Evolutionary conservation across 2,329 filamentous ascomycete genomes (phyloP), one percentile per base, ranked within the genome.

Genomic region (Neofusicoccum parvum): DNA sequence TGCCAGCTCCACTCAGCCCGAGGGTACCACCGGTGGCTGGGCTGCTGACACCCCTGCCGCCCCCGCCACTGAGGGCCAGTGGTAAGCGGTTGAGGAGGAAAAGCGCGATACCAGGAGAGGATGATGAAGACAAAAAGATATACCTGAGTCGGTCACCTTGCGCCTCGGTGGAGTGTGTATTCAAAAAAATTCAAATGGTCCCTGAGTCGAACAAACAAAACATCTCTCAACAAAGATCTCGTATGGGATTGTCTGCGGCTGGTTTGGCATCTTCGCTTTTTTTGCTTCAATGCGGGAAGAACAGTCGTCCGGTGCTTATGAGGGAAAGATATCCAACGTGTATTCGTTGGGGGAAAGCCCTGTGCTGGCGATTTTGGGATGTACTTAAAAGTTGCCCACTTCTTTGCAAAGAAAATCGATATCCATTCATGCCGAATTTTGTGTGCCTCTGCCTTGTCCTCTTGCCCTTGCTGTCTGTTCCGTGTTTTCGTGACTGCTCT

Each of bases 311-410:
- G 84, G 90, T 88, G 90, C 93, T 97, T 86, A 97, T 91, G 94
- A 97, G 93, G 94, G 94, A 98, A 98, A 98, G 94, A 98, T 93
- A 97, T 90, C 92, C 86, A 81, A 79, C 73, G 70, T 78, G 71
- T 75, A 48, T 51, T 72, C 46, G 75, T 78, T 82, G 90, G 92
- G 94, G 93, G 94, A 98, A 97, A 93, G 94, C 94, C 94, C 93
- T 97, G 94, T 95, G 88, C 85, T 88, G 84, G 87, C 85, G 87
- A 87, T 74, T 66, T 86, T 87, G 89, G 91, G 89, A 83, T 90
- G 87, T 87, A 92, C 92, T 94, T 96, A 79, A 94, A 84, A 89
- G 92, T 93, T 90, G 86, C 90, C 89, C 90, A 80, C 51, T 66
- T 50, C 65, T 50, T 7, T 58, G 56, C 49, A 49, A 43, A 54